Base-by-base conservation (phyloP, 805 yeast species). In the Zygoascus bituminiphila region DNA sequence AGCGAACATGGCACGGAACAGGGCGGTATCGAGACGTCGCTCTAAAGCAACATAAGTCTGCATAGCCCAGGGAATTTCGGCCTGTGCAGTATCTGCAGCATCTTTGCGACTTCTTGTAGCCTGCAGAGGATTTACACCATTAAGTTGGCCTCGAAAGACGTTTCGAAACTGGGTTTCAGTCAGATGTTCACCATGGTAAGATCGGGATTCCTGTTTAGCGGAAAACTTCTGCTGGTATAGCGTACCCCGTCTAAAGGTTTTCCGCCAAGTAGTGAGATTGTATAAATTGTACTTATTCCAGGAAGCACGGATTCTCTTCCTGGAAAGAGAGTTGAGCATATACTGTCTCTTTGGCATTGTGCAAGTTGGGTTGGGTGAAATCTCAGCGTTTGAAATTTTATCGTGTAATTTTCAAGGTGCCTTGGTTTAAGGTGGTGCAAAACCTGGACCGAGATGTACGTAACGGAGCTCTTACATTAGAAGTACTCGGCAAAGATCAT, bases 111-210 rank as follows among this genome's bases (percentile, higher is more conserved):
- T 5, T 17, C 20, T 12, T 12, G 8, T 20, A n/a, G 35, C 24
- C 66, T 87, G 95, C 62, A 88, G 74, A 60, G 88, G 95, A 7
- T 95, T 93, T 37, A 88, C 96, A 24, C 94, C 85, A 51, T 84
- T 81, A 56, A 88, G 72, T 51, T 82, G 80, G 42, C 74, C 72
- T 47, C 79, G 71, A 69, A 91, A 89, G 44, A 76, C 65, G 7
- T 79, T 68, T 62, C 84, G 83, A 82, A 88, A 85, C 62, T 89
- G 79, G 17, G 78, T 71, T 64, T 93, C 98, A 0, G 91, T 84
- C 48, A 91, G 65, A 63, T 84, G 87, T 61, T 93, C 98, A 58
- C 98, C 98, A 64, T 91, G 98, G 65, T 91, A 91, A 1, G 91
- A 83, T 68, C 98, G 79, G 6, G 97, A 82, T 62, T 89, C 96